phyloP scores from a whole-genome alignment of 106 monocot species.

The Dactylorhiza incarnata region DNA sequence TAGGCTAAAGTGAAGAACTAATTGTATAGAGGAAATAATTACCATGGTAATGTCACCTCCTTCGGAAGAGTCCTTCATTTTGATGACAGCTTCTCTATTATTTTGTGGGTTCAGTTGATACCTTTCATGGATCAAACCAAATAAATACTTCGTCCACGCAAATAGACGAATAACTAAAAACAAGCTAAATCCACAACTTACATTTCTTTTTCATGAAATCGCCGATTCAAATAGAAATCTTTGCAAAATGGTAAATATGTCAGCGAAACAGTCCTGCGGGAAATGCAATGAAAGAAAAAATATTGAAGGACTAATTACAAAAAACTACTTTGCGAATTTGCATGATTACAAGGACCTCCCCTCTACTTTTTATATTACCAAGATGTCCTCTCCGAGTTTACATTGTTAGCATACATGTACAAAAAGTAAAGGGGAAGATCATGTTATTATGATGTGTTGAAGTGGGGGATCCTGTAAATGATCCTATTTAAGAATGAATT shows the following conservation, averaged over 20 bases:
- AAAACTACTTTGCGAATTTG: no score
- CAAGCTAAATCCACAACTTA: slow-evolving; percentile 13
- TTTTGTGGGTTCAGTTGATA: slow-evolving; percentile 99
- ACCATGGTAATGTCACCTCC: slow-evolving; percentile 93
- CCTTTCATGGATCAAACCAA: slow-evolving; percentile 22
- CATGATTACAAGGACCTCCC: no score
- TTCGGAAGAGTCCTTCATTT: slow-evolving; percentile 60
- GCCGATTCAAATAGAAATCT: slow-evolving; percentile 93
- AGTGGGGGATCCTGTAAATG: no score
- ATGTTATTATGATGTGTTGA: no score
- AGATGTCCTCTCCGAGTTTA: background rate
- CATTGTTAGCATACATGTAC: background rate
- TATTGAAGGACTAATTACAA: background rate
- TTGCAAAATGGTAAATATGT: slow-evolving; percentile 99
- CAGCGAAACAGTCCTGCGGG: slow-evolving; percentile 73
- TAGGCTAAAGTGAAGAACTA: background rate
- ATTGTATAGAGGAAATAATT: background rate
- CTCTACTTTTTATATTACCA: no score
- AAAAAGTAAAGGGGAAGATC: no score
- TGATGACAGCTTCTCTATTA: slow-evolving; percentile 83
- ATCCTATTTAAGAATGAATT: background rate
- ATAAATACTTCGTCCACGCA: slow-evolving; percentile 5
- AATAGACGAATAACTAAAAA: slow-evolving; percentile 6
- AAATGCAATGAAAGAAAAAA: background rate
- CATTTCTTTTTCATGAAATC: slow-evolving; percentile 98